phyloP scores from a whole-genome alignment of 345 rosid genomes.

The Atalantia buxifolia region DNA sequence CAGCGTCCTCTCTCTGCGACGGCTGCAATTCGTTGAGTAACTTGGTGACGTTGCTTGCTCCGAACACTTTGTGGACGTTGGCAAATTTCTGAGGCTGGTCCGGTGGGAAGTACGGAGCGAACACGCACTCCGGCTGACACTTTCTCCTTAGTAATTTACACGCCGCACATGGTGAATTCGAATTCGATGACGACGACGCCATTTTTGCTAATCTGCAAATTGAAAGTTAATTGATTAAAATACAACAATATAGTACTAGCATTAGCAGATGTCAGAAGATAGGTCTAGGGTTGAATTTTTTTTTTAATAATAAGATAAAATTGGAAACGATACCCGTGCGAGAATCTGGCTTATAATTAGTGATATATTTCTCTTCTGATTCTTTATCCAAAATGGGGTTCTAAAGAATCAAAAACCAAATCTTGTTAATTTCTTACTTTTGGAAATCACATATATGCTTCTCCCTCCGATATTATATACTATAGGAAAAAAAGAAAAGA shows the following conservation, averaged over 20 bases:
- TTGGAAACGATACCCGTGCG: constrained; percentile 15
- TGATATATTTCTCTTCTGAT: constrained; percentile 9
- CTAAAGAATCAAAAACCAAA: not conserved
- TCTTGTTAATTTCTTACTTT: not conserved
- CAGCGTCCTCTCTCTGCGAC: constrained; percentile 41
- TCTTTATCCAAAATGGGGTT: not conserved
- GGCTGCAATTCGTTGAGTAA: constrained; percentile 40
- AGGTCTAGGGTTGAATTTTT: not conserved
- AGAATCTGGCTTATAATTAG: constrained; percentile 17
- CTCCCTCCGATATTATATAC: too few relatives aligned
- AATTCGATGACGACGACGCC: constrained; percentile 40
- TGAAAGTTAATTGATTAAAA: not conserved
- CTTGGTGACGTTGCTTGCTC: constrained; percentile 44
- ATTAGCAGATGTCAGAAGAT: not conserved
- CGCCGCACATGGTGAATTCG: constrained; percentile 46
- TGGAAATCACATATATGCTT: not conserved
- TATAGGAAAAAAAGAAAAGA: too few relatives aligned
- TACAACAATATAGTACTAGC: too few relatives aligned
- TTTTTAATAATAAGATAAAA: not conserved
- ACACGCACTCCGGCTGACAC: constrained; percentile 48
- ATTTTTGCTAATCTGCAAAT: not conserved
- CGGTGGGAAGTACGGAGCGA: constrained; percentile 44
- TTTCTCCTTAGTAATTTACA: constrained; percentile 42
- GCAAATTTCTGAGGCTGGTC: constrained; percentile 42
- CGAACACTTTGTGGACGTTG: constrained; percentile 41